phyloP scores from a whole-genome alignment of 768 basidiomycete species.

The Candolleomyces eurysporus region DNA sequence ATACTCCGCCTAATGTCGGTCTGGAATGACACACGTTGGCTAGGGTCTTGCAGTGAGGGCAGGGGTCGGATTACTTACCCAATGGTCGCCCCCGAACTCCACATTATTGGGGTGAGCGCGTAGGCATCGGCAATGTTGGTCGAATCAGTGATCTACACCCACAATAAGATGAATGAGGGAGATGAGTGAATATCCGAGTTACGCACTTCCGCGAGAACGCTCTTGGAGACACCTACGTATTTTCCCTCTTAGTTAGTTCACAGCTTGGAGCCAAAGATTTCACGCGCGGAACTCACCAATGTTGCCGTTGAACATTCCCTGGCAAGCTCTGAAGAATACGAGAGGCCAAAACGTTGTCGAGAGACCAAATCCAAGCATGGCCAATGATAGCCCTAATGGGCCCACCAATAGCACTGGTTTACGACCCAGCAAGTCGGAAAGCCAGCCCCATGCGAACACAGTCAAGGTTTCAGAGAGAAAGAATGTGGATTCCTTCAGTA shows the following conservation, averaged over 20 bases:
- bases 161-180: background rate
- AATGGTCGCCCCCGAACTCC: conserved; percentile 30
- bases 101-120: conserved; percentile 31
- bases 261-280: background rate
- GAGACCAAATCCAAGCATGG: conserved; percentile 42
- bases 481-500: conserved; percentile 40
- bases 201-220: conserved; percentile 43
- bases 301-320: conserved; percentile 10
- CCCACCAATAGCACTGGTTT: conserved; percentile 42
- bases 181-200: background rate
- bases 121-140: conserved; percentile 40
- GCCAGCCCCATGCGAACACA: conserved; percentile 44
- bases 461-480: conserved; percentile 43
- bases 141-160: conserved; percentile 31
- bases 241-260: background rate
- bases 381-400: conserved; percentile 36
- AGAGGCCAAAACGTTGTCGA: conserved; percentile 36
- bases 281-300: background rate
- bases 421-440: conserved; percentile 44
- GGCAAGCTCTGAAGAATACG: conserved; percentile 17
- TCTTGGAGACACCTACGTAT: conserved; percentile 41
- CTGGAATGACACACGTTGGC: conserved; percentile 26
- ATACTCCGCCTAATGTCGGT: conserved; percentile 61
- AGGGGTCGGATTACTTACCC: conserved; percentile 21
- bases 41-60: too few species aligned